Evolutionary conservation across 163 green algal species (phyloP).

Genomic region (Scenedesmus sp.): DNA sequence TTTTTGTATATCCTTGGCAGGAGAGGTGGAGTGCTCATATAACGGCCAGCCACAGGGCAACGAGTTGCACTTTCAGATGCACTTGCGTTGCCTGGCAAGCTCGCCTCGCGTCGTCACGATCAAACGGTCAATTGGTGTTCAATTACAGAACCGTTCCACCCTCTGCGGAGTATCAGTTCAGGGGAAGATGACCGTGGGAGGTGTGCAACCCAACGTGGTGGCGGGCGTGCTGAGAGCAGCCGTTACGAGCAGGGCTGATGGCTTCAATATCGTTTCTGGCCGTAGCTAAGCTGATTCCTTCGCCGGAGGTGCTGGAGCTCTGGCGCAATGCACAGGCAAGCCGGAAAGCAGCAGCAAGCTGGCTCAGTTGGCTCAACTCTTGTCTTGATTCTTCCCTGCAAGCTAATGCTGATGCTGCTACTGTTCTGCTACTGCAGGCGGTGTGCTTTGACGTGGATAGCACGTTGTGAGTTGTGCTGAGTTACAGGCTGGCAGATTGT

Average conservation of each 20-base stretch:
- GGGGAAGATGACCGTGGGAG: neutral
- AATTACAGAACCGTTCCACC: neutral
- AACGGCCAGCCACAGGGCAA: neutral
- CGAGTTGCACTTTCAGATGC: neutral
- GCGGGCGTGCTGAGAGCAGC: neutral
- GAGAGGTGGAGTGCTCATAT: no score
- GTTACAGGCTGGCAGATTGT: neutral
- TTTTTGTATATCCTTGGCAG: neutral
- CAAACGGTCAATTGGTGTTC: neutral
- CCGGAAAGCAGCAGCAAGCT: neutral
- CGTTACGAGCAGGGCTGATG: neutral
- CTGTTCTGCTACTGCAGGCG: slow-evolving; percentile 67
- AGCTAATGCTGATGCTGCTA: neutral
- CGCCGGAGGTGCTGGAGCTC: slow-evolving; percentile 40
- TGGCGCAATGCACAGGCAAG: slow-evolving; percentile 49
- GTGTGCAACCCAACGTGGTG: neutral
- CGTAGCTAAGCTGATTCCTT: slow-evolving; percentile 17
- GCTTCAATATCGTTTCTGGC: neutral
- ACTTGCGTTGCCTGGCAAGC: neutral
- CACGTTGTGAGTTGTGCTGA: slow-evolving; percentile 86
- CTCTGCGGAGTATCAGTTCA: neutral
- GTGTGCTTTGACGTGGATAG: slow-evolving; percentile 99
- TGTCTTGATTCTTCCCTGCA: neutral
- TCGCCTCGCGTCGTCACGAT: neutral
- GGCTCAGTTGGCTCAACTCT: neutral